Conservation (phyloP, 169 alveolate species). For the Nephromyces sp. region DNA sequence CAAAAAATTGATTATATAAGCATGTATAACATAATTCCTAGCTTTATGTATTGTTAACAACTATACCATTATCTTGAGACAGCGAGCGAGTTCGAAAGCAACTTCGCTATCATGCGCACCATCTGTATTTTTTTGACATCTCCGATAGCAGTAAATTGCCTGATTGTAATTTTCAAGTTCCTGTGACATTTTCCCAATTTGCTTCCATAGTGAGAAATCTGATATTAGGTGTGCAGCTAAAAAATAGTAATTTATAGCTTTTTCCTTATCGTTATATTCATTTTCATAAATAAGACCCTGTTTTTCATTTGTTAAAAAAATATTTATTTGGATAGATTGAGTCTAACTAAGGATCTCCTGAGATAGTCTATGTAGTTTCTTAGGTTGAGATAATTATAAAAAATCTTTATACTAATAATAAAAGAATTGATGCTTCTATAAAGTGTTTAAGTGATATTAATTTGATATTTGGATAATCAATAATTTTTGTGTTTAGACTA, state of each 20-base stretch:
- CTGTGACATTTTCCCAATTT: slow-evolving; percentile 6
- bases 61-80: too few relatives aligned
- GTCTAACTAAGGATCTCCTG: too few relatives aligned
- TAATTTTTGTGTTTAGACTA: not conserved
- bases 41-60: too few relatives aligned
- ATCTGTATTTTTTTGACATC: slow-evolving; percentile 4
- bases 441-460: not conserved
- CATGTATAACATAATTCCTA: too few relatives aligned
- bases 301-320: too few relatives aligned
- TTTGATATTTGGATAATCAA: not conserved
- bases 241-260: slow-evolving; percentile 12
- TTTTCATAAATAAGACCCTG: slow-evolving; percentile 24
- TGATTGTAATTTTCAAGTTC: slow-evolving; percentile 1
- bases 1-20: too few relatives aligned
- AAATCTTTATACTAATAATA: too few relatives aligned
- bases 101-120: not conserved
- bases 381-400: too few relatives aligned
- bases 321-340: too few relatives aligned
- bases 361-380: too few relatives aligned
- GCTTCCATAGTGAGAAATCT: slow-evolving; percentile 16
- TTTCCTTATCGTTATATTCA: slow-evolving; percentile 13
- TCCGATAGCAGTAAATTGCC: slow-evolving; percentile 21
- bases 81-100: not conserved
- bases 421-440: not conserved
- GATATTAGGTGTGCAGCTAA: slow-evolving; percentile 20